Evolutionary conservation across 305 asterid genomes (phyloP).

Genomic region (Ajuga reptans): DNA sequence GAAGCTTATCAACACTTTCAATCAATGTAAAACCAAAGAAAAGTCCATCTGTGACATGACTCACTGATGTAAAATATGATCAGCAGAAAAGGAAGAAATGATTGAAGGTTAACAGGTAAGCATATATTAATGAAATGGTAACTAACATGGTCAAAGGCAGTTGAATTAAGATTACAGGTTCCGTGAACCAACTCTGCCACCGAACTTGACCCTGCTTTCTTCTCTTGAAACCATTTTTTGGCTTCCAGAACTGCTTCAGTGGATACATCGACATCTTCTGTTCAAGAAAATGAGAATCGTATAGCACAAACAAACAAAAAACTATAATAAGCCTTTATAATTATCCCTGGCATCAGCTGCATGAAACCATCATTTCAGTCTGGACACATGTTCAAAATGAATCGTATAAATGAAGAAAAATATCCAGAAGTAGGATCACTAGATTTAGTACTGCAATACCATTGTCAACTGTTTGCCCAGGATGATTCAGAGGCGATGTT

Average conservation of each 20-base stretch:
- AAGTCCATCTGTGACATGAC: no score
- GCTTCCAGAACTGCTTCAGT: conserved; percentile 57
- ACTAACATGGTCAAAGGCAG: conserved; percentile 38
- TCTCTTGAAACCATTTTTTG: conserved; percentile 57
- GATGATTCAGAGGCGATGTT: conserved; percentile 18
- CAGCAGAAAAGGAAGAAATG: background rate
- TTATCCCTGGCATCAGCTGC: background rate
- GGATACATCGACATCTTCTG: conserved; percentile 41
- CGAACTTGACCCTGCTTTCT: conserved; percentile 45
- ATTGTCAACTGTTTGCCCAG: conserved; percentile 21
- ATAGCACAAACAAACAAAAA: background rate
- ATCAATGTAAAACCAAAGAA: no score
- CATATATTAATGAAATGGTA: background rate
- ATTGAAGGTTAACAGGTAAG: background rate
- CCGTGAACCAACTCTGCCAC: conserved; percentile 35
- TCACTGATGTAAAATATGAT: background rate
- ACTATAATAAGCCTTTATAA: background rate
- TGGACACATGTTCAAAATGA: background rate
- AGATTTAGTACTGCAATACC: conserved; percentile 33
- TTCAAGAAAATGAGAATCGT: conserved; percentile 16
- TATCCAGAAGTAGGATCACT: background rate
- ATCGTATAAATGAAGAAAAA: background rate
- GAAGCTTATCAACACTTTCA: no score
- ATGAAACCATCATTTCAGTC: background rate
- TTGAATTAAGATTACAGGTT: conserved; percentile 24